Evolutionary conservation across 2,329 filamentous ascomycete species (phyloP).

Genomic region (Penicillium freii): DNA sequence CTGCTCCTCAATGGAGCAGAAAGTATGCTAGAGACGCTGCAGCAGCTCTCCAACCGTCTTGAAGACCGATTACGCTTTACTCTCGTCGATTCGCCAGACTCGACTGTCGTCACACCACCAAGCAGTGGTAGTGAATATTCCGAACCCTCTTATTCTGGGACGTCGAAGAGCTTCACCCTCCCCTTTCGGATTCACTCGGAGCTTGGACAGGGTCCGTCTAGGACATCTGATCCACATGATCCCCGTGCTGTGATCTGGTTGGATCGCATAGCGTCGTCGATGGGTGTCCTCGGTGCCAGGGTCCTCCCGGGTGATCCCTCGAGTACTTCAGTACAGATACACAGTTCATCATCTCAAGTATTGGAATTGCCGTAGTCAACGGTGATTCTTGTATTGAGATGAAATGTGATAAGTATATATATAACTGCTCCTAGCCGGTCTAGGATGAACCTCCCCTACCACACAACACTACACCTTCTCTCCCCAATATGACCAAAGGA

Average conservation of each 20-base stretch:
- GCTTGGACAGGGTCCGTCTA: constrained; percentile 25
- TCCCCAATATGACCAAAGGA: neutral
- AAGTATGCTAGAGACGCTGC: constrained; percentile 21
- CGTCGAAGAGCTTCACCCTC: constrained; percentile 10
- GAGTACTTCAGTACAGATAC: neutral
- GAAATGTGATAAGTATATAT: neutral
- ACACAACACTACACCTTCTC: neutral
- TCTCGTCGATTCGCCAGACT: constrained; percentile 18
- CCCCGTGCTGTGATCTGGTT: constrained; percentile 30
- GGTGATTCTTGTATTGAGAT: neutral
- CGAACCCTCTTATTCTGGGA: neutral
- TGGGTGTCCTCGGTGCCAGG: constrained; percentile 32
- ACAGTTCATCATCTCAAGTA: neutral
- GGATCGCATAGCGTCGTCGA: constrained; percentile 34
- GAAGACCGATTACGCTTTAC: constrained; percentile 10
- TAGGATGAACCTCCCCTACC: neutral
- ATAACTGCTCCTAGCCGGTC: neutral
- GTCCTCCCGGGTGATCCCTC: constrained; percentile 7
- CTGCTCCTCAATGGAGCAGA: constrained; percentile 29
- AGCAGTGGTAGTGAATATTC: constrained; percentile 15
- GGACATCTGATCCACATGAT: constrained; percentile 22
- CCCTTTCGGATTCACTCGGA: constrained; percentile 31
- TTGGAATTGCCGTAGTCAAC: neutral
- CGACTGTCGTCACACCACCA: constrained; percentile 4
- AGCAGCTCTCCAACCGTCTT: constrained; percentile 20